Percentiles rank a stretch among this genome's conserved stretches.
These are phyloP conservation scores for Podospora conica DNA, from an alignment of 495 filamentous ascomycete genomes.

Conservation along the genomic window DNA sequence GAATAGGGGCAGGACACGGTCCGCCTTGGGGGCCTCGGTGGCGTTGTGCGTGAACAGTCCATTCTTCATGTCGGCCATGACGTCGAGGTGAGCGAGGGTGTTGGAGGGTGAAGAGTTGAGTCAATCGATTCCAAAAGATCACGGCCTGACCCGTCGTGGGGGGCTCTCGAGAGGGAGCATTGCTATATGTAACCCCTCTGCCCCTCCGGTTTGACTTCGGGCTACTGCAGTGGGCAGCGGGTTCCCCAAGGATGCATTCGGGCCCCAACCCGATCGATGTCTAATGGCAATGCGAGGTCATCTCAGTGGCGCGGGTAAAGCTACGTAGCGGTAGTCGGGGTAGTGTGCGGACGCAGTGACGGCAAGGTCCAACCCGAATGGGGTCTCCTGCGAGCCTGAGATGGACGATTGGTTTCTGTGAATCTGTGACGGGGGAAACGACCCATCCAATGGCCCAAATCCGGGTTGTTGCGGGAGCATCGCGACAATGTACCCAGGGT, in stretches of 20 bases:
- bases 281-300: neutral
- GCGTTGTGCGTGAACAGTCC: constrained; percentile 56
- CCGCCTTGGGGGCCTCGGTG: constrained; percentile 52
- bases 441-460: no score
- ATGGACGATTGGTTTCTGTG: no score
- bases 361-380: neutral
- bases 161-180: neutral
- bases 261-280: neutral
- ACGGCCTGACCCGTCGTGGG: neutral
- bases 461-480: no score
- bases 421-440: no score
- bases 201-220: neutral
- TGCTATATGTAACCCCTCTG: neutral
- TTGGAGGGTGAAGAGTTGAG: neutral
- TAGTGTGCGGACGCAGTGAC: no score
- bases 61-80: constrained; percentile 44
- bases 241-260: neutral
- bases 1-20: constrained; percentile 69
- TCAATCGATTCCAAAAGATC: no score
- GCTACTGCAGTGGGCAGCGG: neutral
- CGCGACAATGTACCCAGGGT: no score
- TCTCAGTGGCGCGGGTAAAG: neutral
- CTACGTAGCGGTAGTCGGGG: neutral
- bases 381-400: neutral
- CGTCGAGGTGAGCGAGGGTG: neutral